These are phyloP conservation scores for Corynascus novoguineensis DNA, from an alignment of 495 filamentous ascomycete species.

Conservation along the genomic window DNA sequence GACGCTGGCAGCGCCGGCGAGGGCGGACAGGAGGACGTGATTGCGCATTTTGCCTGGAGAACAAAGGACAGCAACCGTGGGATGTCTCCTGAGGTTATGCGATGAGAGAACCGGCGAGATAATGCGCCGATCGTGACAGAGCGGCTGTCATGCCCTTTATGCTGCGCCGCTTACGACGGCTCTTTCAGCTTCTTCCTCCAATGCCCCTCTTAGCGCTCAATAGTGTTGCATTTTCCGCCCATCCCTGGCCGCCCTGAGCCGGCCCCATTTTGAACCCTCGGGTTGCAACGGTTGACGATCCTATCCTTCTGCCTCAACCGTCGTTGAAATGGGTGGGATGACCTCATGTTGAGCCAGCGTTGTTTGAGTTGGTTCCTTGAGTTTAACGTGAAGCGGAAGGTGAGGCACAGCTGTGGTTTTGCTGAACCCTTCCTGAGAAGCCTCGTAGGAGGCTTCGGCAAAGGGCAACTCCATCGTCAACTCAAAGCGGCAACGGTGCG, in stretches of 20 bases:
- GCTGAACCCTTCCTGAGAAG: not conserved
- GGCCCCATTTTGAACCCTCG: not conserved
- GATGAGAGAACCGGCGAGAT: not conserved
- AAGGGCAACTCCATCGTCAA: not conserved
- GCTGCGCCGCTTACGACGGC: not conserved
- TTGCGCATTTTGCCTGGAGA: conserved; percentile 1
- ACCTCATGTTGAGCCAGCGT: not conserved
- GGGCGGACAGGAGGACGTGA: conserved; percentile 5
- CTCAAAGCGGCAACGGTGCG: not conserved
- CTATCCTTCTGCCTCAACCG: not conserved
- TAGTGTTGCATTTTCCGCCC: not conserved
- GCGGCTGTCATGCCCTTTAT: not conserved
- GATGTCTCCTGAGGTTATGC: not conserved
- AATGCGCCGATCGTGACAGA: not conserved
- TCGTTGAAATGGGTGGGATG: not conserved
- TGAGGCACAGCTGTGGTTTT: not conserved
- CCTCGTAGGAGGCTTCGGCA: not conserved
- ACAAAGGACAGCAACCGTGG: not conserved
- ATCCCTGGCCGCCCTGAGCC: not conserved
- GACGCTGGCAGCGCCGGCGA: conserved; percentile 3
- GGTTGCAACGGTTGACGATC: not conserved
- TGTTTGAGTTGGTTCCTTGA: not conserved
- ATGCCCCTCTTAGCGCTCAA: not conserved
- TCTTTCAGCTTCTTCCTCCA: not conserved
- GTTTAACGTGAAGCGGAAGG: conserved; percentile 3